Base-by-base conservation (phyloP, 257 asterid species). In the Ballota nigra region DNA sequence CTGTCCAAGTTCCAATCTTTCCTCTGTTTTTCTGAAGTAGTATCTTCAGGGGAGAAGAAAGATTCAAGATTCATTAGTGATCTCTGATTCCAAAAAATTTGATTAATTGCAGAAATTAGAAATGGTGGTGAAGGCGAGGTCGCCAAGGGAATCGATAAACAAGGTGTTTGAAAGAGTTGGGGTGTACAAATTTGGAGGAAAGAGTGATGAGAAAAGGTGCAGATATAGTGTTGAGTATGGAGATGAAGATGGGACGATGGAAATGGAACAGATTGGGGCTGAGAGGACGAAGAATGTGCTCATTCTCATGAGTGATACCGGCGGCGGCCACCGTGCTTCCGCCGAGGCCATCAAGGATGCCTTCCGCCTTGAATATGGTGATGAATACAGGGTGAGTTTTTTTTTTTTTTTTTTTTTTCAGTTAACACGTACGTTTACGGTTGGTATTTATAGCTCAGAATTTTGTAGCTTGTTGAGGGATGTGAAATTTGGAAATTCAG, bases 271-370 rank as follows among this genome's bases (percentile, higher is more conserved):
- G 73, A 83, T 92, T 72, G 98, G 96, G 0, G 96, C 96, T 31
- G 96, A 92, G 72, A 89, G 95, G 81, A 85, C 94, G 5, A 89
- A 89, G 62, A 92, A 83, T 82, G 98, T 92, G 56, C 82, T 89
- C 74, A 89, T 92, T 77, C 87, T 92, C 63, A 92, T 92, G 98
- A 92, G 98, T 67, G 98, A 92, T 73, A 92, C 98, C 4, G 96
- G 98, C 28, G 98, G 98, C 6, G 98, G 86, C 78, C 86, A 82
- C 77, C 86, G 86, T 0, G 86, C 86, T 0, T 82, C 86, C 0
- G 86, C 86, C 13, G 86, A 82, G 81, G 81, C 86, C 4, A 82
- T 82, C 52, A 71, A 68, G 73, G 86, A 82, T 31, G 86, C 83
- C 2, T 82, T 82, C 47, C 72, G 31, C 16, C 77, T 78, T 3